Conservation (phyloP, 2,329 filamentous ascomycete species). For the Colletotrichum filicis region DNA sequence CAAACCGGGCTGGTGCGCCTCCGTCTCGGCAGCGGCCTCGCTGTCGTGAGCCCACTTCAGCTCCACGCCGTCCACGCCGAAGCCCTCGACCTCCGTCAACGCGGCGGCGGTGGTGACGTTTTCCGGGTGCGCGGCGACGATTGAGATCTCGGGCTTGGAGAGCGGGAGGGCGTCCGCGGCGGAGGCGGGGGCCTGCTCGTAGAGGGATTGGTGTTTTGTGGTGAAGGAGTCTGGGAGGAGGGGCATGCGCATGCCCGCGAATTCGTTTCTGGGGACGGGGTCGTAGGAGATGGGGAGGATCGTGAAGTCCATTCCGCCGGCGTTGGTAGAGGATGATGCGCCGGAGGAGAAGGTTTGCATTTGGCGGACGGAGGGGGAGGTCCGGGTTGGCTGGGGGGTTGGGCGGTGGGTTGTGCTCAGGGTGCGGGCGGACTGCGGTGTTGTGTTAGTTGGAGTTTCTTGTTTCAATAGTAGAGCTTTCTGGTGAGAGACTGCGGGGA, state of each 20-base stretch:
- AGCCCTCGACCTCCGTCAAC: constrained; percentile 68
- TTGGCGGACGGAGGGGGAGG: constrained; percentile 55
- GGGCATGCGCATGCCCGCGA: constrained; percentile 63
- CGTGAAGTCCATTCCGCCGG: constrained; percentile 59
- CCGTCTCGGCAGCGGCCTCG: constrained; percentile 42
- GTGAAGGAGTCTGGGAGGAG: constrained; percentile 69
- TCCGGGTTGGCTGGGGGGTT: constrained; percentile 53
- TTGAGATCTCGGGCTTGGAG: constrained; percentile 57
- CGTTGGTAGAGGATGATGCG: constrained; percentile 45
- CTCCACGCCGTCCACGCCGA: constrained; percentile 66
- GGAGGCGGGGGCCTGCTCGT: constrained; percentile 51
- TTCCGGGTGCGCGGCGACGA: constrained; percentile 68
- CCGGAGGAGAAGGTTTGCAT: constrained; percentile 73
- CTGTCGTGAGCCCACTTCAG: constrained; percentile 62
- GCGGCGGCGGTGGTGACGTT: constrained; percentile 60
- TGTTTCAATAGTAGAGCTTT: background rate
- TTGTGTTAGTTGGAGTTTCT: constrained; percentile 25
- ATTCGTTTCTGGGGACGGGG: constrained; percentile 44
- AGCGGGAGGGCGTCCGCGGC: constrained; percentile 45
- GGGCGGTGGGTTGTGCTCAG: constrained; percentile 61
- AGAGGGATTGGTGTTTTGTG: constrained; percentile 48
- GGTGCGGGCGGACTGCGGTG: constrained; percentile 48
- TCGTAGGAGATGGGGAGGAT: constrained; percentile 60
- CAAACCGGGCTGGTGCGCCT: constrained; percentile 51
- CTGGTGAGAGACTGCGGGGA: background rate